Conservation (phyloP, 2,329 filamentous ascomycete genomes). For the Beauveria medogensis region DNA sequence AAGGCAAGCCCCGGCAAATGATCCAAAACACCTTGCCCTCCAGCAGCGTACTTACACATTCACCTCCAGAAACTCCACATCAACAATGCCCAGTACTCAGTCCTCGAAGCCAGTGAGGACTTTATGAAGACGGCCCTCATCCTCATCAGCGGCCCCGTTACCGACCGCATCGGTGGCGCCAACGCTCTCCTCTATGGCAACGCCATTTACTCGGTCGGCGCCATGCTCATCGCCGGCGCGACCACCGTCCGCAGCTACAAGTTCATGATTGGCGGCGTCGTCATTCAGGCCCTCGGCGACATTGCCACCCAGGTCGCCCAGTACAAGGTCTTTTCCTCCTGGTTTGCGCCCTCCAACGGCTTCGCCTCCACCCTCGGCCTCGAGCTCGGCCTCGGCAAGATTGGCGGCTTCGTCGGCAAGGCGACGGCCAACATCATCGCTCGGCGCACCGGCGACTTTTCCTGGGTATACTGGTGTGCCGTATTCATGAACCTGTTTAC, state of each 20-base stretch:
- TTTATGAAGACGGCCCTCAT: constrained; percentile 54
- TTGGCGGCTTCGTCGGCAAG: constrained; percentile 53
- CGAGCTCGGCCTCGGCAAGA: constrained; percentile 52
- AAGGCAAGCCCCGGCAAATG: constrained; percentile 25
- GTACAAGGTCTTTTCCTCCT: constrained; percentile 57
- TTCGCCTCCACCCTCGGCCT: constrained; percentile 55
- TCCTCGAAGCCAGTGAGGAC: constrained; percentile 52
- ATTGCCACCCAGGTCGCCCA: constrained; percentile 57
- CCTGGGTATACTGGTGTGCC: constrained; percentile 54
- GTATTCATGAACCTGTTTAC: constrained; percentile 59
- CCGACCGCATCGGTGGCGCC: constrained; percentile 51
- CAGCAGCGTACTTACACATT: neutral
- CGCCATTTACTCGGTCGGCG: constrained; percentile 47
- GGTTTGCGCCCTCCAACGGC: constrained; percentile 53
- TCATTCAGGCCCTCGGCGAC: constrained; percentile 51
- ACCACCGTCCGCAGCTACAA: constrained; percentile 47
- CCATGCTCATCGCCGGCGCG: constrained; percentile 50
- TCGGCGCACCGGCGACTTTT: constrained; percentile 48
- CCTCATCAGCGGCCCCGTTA: constrained; percentile 45
- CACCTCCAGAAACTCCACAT: constrained; percentile 41
- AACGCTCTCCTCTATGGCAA: constrained; percentile 54
- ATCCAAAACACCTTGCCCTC: rapidly evolving
- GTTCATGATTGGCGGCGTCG: constrained; percentile 51
- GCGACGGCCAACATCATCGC: constrained; percentile 53
- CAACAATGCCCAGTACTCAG: constrained; percentile 50